Evolutionary conservation across 148 eudicot genomes (phyloP), one percentile per base, ranked within the genome.

Genomic region (Camellia japonica): DNA sequence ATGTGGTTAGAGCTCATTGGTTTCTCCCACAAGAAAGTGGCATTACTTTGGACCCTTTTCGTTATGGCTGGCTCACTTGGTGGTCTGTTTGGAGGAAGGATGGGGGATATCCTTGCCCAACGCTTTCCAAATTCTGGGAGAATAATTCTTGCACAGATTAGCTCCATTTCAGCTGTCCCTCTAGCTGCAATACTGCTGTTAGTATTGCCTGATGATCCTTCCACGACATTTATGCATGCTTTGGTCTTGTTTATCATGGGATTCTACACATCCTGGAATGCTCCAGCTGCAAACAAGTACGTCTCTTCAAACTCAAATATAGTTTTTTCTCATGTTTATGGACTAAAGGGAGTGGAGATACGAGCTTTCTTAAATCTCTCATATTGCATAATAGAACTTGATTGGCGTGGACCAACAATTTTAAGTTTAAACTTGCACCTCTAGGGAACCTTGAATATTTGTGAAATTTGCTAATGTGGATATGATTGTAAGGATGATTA

Each of bases 1-100:
- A 89, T 95, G 98, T 95, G 98, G 98, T 77, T 95, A 59, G 97
- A 93, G 84, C 97, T 95, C 43, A 88, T 90, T 75, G 97, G 97
- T 18, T 93, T 95, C 84, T 92, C 97, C 19, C 97, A 95, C 78
- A 84, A 84, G 82, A 90, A 81, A 20, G 91, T 94, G 6, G 98
- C 97, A 13, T 59, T 86, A 0, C 83, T 95, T 5, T 85, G 87
- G 94, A 93, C 94, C 4, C 42, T 90, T 52, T 95, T 93, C 56
- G 76, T 80, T 3, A 68, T 93, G 63, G 90, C 93, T 12, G 46
- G 79, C 9, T 89, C 97, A 3, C 0, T 95, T 51, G 98, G 98
- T 13, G 88, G 89, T 10, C 79, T 95, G 56, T 88, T 91, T 83
- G 98, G 98, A 7, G 98, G 98, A 19, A 90, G 80, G 76, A 84